Evolutionary conservation across 1,284 basidiomycete genomes (phyloP).

Genomic region (Ceratobasidium sp.): DNA sequence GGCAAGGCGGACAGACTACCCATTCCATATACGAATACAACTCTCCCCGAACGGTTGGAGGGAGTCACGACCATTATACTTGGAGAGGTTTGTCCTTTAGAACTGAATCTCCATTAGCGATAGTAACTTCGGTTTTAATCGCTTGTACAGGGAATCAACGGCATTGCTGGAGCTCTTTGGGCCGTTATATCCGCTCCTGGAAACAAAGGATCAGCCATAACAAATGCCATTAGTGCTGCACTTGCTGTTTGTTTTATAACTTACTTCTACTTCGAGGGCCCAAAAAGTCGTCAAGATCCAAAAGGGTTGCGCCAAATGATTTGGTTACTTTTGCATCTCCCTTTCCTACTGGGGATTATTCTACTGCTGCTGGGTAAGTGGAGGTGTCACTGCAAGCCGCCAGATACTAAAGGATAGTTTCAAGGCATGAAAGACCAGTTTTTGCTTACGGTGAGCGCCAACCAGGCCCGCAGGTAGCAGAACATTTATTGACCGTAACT

Average conservation of each 20-base stretch:
- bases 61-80: too few relatives aligned
- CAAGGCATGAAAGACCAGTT: slow-evolving; percentile 21
- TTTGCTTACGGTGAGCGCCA: slow-evolving; percentile 5
- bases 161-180: slow-evolving; percentile 28
- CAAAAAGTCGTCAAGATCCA: neutral
- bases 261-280: slow-evolving; percentile 32
- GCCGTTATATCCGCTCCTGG: slow-evolving; percentile 19
- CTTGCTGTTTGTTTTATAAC: slow-evolving; percentile 16
- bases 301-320: neutral
- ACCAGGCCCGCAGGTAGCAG: too few relatives aligned
- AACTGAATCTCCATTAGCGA: too few relatives aligned
- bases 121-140: too few relatives aligned
- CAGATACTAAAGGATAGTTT: neutral
- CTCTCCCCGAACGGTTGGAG: too few relatives aligned
- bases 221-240: neutral
- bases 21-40: too few relatives aligned
- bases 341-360: slow-evolving; percentile 16
- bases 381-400: neutral
- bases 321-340: slow-evolving; percentile 23
- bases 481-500: too few relatives aligned
- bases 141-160: slow-evolving; percentile 30
- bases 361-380: slow-evolving; percentile 16
- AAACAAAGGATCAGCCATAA: neutral
- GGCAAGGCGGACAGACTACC: too few relatives aligned
- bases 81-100: too few relatives aligned